These are phyloP conservation scores for Zalaria obscura DNA, from an alignment of 2,329 filamentous ascomycete species.

Conservation along the genomic window DNA sequence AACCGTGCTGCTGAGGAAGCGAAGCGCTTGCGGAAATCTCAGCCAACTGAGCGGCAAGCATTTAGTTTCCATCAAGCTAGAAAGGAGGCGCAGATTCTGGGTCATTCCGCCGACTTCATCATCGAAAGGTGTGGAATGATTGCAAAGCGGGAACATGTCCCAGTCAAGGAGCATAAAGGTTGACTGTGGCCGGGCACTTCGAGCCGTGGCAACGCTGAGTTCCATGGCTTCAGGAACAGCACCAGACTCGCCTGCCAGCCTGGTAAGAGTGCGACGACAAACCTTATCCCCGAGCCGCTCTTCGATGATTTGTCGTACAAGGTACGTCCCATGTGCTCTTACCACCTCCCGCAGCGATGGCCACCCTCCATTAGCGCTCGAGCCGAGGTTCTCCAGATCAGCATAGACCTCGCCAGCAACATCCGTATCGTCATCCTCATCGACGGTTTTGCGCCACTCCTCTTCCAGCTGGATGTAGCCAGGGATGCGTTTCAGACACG, in stretches of 20 bases:
- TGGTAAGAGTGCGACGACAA: slow-evolving; percentile 1
- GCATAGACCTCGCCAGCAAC: slow-evolving; percentile 23
- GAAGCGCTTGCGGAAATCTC: background rate
- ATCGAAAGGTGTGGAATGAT: no score
- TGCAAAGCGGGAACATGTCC: no score
- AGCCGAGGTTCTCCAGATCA: slow-evolving; percentile 24
- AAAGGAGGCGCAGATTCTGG: no score
- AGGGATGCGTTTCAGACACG: slow-evolving; percentile 25
- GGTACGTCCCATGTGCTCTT: slow-evolving; percentile 23
- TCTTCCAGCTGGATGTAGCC: slow-evolving; percentile 26
- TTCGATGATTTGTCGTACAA: slow-evolving; percentile 22
- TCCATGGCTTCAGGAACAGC: background rate
- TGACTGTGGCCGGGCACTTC: background rate
- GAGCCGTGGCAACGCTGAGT: background rate
- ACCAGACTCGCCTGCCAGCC: slow-evolving; percentile 1
- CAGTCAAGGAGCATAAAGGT: no score
- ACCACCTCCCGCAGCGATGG: slow-evolving; percentile 24
- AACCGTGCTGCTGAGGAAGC: background rate
- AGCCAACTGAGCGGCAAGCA: no score
- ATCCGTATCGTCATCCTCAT: slow-evolving; percentile 19
- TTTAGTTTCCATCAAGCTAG: no score
- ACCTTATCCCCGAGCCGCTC: slow-evolving; percentile 14
- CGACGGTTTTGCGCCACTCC: slow-evolving; percentile 19
- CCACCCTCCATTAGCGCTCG: slow-evolving; percentile 21
- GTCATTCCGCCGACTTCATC: no score